These are phyloP conservation scores for Pelargonium australe DNA, from an alignment of 441 rosid species.

Conservation along the genomic window DNA sequence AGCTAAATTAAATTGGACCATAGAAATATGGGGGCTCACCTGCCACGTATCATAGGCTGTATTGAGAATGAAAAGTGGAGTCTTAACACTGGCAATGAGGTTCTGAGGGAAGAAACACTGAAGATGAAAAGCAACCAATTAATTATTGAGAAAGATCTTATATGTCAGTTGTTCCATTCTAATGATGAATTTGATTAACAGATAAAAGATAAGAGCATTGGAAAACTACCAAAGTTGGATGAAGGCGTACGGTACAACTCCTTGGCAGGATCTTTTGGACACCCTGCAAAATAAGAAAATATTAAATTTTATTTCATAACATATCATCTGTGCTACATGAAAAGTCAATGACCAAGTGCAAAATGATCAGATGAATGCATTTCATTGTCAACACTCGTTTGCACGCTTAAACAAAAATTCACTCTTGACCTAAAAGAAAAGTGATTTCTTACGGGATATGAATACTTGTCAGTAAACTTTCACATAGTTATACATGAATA, in stretches of 20 bases:
- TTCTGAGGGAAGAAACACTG: slow-evolving; percentile 37
- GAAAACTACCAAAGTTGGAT: slow-evolving; percentile 25
- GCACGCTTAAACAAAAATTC: no score
- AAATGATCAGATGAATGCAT: no score
- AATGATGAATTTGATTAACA: not conserved
- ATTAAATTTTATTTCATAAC: not conserved
- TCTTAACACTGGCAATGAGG: slow-evolving; percentile 18
- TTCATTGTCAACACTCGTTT: no score
- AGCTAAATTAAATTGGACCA: slow-evolving; percentile 69
- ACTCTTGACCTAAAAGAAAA: no score
- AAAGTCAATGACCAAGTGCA: no score
- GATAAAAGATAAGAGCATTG: not conserved
- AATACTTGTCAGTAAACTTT: not conserved
- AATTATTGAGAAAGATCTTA: not conserved
- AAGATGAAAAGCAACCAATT: slow-evolving; percentile 10
- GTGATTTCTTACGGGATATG: no score
- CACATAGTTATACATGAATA: not conserved
- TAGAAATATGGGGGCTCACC: slow-evolving; percentile 16
- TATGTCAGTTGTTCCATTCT: not conserved
- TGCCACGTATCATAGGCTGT: slow-evolving; percentile 33
- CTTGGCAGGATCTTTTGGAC: slow-evolving; percentile 20
- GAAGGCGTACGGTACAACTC: slow-evolving; percentile 23
- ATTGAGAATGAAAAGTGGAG: slow-evolving; percentile 53
- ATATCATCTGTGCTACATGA: not conserved
- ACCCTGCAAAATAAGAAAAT: slow-evolving; percentile 15